Base-by-base conservation (phyloP, 306 rosid species). In the Cicer arietinum region DNA sequence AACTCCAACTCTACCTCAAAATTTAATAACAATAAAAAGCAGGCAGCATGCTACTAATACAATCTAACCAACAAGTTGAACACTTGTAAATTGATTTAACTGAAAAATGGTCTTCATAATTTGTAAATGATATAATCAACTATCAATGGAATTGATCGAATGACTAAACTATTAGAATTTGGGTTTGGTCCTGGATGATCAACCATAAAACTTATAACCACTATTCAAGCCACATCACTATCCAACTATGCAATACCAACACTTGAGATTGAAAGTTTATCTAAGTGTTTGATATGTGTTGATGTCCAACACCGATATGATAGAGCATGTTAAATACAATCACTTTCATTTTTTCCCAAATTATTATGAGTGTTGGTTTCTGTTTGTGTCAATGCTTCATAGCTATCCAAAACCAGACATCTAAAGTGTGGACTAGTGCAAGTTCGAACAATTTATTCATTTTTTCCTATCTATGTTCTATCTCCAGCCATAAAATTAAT, bases 1-100 rank as follows among this genome's bases (percentile, higher is more conserved):
- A 37, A 63, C 22, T 48, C 54, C 50, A 67, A 50, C 10, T 61
- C 40, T 47, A 48, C 14, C 1, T 71, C 13, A 9, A 52, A 64
- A 52, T 45, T 30, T 10, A 20, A 22, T 11, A 58, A 25, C 64
- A 6, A 25, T 9, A 76, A 76, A 68, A 17, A 59, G 20, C 40
- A 57, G 30, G 39, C 3, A 10, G 1, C 40, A 62, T 46, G 43
- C 16, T 51, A 12, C 52, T 53, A 52, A 1, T 30, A 37, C 59
- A n/a, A 78, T 20, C 43, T 42, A 46, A 69, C 52, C 74, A 74
- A 46, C 66, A 61, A 40, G 63, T 51, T 20, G 30, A 68, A 8
- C 77, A 42, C 30, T 51, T 59, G 47, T 60, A 16, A 73, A 72
- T 42, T 48, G 66, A 76, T 54, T 13, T 30, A 13, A 53, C 52